Evolutionary conservation across 305 asterid genomes (phyloP).

Genomic region (Rubia balearica): DNA sequence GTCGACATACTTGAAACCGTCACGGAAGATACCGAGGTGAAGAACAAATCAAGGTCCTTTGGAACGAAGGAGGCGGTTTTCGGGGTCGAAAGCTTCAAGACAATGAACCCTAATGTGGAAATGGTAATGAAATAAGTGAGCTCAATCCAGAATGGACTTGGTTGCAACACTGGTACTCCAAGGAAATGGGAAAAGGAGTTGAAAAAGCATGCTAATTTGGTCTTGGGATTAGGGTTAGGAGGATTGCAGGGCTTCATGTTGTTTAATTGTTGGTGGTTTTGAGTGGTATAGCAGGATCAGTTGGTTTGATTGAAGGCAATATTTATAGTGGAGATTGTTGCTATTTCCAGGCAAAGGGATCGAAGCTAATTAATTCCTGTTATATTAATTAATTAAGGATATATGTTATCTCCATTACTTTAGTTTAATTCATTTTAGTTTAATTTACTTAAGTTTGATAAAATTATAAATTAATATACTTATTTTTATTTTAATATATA

Average conservation of each 20-base stretch:
- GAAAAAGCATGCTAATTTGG: background rate
- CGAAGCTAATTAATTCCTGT: no score
- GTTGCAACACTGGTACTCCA: conserved; percentile 12
- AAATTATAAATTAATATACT: no score
- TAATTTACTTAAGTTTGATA: no score
- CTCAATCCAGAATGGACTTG: conserved; percentile 33
- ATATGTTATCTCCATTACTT: no score
- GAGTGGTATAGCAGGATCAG: background rate
- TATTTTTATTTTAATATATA: no score
- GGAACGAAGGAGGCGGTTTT: conserved; percentile 19
- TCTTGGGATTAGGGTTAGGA: background rate
- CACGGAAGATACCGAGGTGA: conserved; percentile 42
- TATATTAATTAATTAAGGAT: no score
- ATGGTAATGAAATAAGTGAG: conserved; percentile 33
- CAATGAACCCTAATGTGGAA: conserved; percentile 34
- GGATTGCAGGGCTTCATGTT: conserved; percentile 1
- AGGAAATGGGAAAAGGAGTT: background rate
- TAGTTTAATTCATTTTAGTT: no score
- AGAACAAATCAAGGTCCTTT: conserved; percentile 29
- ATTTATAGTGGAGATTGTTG: background rate
- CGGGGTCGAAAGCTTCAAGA: conserved; percentile 25
- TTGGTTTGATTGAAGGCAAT: background rate
- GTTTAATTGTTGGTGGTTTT: background rate
- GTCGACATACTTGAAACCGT: conserved; percentile 58
- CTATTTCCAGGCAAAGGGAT: background rate